A percentile compares a stretch with the other conserved stretches of the same genome.
These are phyloP conservation scores for Alternaria sp. DNA, from an alignment of 2,329 filamentous ascomycete species.

Conservation along the genomic window DNA sequence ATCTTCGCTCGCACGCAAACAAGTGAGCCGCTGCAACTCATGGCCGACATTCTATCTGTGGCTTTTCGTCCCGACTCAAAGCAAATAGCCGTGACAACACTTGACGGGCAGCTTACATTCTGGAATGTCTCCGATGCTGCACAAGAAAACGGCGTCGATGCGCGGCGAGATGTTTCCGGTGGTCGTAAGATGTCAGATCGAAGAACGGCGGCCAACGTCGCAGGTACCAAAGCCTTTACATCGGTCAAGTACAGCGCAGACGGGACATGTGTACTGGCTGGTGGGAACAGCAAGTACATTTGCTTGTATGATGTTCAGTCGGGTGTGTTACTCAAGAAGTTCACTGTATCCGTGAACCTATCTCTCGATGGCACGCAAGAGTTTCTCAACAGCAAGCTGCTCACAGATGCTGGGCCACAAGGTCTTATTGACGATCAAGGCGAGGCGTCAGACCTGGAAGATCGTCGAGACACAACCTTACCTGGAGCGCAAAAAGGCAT, in stretches of 20 bases:
- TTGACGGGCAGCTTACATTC: conserved; percentile 94
- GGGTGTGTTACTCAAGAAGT: conserved; percentile 92
- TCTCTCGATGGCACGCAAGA: conserved; percentile 95
- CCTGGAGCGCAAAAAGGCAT: conserved; percentile 91
- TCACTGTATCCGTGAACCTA: conserved; percentile 94
- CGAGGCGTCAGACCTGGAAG: conserved; percentile 88
- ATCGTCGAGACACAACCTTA: conserved; percentile 78
- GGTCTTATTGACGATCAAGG: conserved; percentile 88
- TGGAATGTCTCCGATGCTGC: conserved; percentile 91
- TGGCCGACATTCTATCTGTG: conserved; percentile 88
- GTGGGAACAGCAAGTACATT: conserved; percentile 97
- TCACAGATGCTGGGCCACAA: conserved; percentile 88
- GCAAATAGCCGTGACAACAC: conserved; percentile 88
- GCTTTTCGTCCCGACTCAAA: conserved; percentile 89
- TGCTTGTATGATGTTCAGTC: conserved; percentile 96
- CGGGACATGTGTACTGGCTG: conserved; percentile 87
- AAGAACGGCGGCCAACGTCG: conserved; percentile 87
- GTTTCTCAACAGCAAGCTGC: conserved; percentile 89
- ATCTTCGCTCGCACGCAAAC: conserved; percentile 95
- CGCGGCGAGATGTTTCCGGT: conserved; percentile 89
- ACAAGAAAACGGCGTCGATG: conserved; percentile 87
- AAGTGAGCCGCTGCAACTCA: conserved; percentile 90
- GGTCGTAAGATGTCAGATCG: conserved; percentile 89
- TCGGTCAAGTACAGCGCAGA: conserved; percentile 92
- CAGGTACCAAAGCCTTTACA: conserved; percentile 89